A percentile compares a stretch with the other conserved stretches of the same genome.
Evolutionary conservation across 2,329 filamentous ascomycete species (phyloP).

Genomic region (Trichoderma sp.): DNA sequence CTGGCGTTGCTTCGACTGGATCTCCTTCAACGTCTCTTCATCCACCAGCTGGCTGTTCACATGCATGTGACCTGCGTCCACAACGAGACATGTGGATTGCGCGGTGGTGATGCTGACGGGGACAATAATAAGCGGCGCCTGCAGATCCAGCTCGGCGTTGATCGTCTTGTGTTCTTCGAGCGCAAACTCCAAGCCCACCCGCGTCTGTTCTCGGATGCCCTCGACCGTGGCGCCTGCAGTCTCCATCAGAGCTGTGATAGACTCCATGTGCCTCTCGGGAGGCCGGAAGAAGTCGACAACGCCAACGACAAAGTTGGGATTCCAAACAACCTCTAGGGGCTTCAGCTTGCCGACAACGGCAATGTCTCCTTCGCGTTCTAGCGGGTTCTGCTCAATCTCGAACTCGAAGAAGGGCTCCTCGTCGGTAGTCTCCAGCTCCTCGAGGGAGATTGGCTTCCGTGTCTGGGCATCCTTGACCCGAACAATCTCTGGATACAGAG

Average conservation of each 20-base stretch:
- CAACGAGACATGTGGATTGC: slow-evolving; percentile 82
- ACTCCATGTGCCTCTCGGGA: slow-evolving; percentile 97
- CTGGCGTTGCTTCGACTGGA: slow-evolving; percentile 87
- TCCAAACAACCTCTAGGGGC: slow-evolving; percentile 96
- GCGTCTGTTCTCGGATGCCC: slow-evolving; percentile 89
- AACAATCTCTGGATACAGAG: slow-evolving; percentile 91
- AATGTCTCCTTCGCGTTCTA: slow-evolving; percentile 89
- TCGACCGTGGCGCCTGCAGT: slow-evolving; percentile 94
- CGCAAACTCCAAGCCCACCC: slow-evolving; percentile 93
- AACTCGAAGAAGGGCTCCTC: slow-evolving; percentile 87
- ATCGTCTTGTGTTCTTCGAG: slow-evolving; percentile 97
- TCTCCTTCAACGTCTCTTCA: slow-evolving; percentile 82
- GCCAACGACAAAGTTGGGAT: slow-evolving; percentile 88
- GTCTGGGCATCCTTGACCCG: slow-evolving; percentile 81
- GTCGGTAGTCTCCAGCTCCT: slow-evolving; percentile 54
- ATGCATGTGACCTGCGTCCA: slow-evolving; percentile 95
- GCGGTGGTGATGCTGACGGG: slow-evolving; percentile 86
- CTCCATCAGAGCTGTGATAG: slow-evolving; percentile 93
- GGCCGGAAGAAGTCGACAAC: slow-evolving; percentile 95
- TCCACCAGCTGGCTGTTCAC: slow-evolving; percentile 94
- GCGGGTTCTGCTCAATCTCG: slow-evolving; percentile 89
- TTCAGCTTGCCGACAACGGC: slow-evolving; percentile 89
- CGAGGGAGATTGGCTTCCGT: slow-evolving; percentile 54
- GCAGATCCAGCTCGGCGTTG: slow-evolving; percentile 92
- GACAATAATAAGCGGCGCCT: slow-evolving; percentile 93